Conservation (phyloP, 352 stramenopile species). For the Discostella stelligera region DNA sequence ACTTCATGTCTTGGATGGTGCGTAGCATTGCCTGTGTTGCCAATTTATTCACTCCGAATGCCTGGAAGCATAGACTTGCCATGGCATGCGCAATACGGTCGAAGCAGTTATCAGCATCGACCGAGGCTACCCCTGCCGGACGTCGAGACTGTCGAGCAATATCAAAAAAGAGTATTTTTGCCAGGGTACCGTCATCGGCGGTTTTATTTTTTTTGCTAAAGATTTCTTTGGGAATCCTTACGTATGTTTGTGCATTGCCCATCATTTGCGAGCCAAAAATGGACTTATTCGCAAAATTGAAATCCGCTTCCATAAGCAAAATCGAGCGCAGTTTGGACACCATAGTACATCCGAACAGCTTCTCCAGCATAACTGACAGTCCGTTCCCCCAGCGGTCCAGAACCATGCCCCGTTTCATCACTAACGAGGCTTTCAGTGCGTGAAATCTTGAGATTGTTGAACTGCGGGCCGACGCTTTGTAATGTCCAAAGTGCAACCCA, state of each 20-base stretch:
- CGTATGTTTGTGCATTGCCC: conserved; percentile 14
- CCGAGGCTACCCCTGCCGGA: not conserved
- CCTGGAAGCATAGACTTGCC: too few relatives aligned
- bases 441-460: conserved; percentile 39
- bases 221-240: conserved; percentile 13
- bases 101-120: conserved; percentile 20
- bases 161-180: conserved; percentile 15
- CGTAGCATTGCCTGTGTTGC: conserved; percentile 2
- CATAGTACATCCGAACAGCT: conserved; percentile 19
- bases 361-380: conserved; percentile 45
- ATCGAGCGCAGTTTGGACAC: conserved; percentile 32
- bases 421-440: conserved; percentile 18
- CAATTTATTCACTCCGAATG: not conserved
- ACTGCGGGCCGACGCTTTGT: conserved; percentile 28
- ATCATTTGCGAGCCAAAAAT: conserved; percentile 12
- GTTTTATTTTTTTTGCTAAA: conserved; percentile 5
- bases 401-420: conserved; percentile 11
- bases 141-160: not conserved
- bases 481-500: conserved; percentile 49
- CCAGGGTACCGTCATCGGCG: conserved; percentile 1
- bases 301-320: too few relatives aligned
- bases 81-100: too few relatives aligned
- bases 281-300: conserved; percentile 22
- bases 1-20: conserved; percentile 18
- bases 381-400: conserved; percentile 19